Evolutionary conservation across 257 asterid species (phyloP), one percentile per base, ranked within the genome.

Genomic region (Nicotiana noctiflora): DNA sequence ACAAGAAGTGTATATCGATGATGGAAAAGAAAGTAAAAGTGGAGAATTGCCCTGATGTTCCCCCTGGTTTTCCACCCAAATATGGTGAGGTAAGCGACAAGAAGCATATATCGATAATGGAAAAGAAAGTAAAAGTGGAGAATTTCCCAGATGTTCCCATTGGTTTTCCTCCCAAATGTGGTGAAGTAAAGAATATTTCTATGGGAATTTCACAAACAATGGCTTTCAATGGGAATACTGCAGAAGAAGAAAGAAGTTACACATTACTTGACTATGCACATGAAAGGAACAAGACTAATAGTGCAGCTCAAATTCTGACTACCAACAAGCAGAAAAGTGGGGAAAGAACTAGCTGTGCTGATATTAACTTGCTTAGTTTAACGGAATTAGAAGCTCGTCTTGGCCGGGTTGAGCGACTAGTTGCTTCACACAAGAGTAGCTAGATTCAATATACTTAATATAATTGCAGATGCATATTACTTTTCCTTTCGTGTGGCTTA

Each of bases 31-130:
- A 34, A 34, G 44, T 34, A 34, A 34, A n/a, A 18, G 64, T 25
- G 56, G 21, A 12, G n/a, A 23, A 79, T 15, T 18, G 37, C 49
- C 79, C 64, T 27, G 82, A 66, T 53, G 80, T 68, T 19, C 81
- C 83, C n/a, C 4, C 3, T 31, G 89, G 84, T 53, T 83, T 83
- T 75, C 62, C 82, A 44, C 53, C 84, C 80, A 4, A 60, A 11
- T 18, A 9, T 10, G 1, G 5, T 23, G 40, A 5, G 11, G 8
- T 9, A 40, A 19, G 44, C 6, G 57, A 70, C 11, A 14, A 19
- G 57, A 53, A 37, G 76, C n/a, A 68, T 29, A 29, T 29, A 29
- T 29, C 31, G 31, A 29, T 29, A 3, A 29, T 29, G 31, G 31
- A 29, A 29, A 29, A 29, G 31, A 29, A 29, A 1, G 31, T 29